phyloP scores from a whole-genome alignment of 495 filamentous ascomycete genomes.

The Podospora fimiseda region DNA sequence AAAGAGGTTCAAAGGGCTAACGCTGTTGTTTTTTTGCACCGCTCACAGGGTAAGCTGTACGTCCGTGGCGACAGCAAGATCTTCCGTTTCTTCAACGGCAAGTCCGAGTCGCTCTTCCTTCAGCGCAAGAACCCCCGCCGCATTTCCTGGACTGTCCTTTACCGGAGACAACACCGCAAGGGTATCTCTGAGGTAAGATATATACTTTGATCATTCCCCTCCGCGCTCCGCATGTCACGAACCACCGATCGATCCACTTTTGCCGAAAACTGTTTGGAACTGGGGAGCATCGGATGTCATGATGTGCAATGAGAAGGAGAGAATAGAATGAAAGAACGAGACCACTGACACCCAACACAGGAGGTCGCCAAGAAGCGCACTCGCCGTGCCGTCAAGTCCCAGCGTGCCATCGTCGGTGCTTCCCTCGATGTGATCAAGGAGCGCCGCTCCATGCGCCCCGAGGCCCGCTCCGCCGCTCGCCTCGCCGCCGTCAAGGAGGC shows the following conservation, averaged over 20 bases:
- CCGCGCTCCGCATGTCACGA: not conserved
- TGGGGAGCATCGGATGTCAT: not conserved
- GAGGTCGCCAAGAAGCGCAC: constrained; percentile 99
- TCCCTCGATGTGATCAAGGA: constrained; percentile 99
- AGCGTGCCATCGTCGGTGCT: constrained; percentile 98
- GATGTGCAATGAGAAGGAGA: not conserved
- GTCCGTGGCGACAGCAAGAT: constrained; percentile 99
- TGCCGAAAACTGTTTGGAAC: not conserved
- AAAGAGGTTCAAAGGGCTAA: not conserved
- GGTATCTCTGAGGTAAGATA: constrained; percentile 95
- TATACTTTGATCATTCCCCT: not conserved
- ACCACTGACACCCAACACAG: constrained; percentile 54
- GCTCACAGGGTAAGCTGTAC: constrained; percentile 97
- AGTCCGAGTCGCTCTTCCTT: constrained; percentile 98
- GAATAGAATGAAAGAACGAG: constrained; percentile 3
- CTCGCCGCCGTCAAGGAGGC: constrained; percentile 83
- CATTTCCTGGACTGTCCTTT: constrained; percentile 97
- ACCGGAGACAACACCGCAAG: constrained; percentile 98
- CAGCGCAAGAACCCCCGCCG: constrained; percentile 99
- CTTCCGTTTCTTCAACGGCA: constrained; percentile 99
- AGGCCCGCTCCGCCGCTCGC: constrained; percentile 90
- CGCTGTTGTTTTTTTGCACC: constrained; percentile 23
- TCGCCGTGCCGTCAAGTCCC: constrained; percentile 94
- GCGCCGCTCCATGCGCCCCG: constrained; percentile 84
- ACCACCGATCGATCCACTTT: not conserved